Conservation (phyloP, 2,329 filamentous ascomycete species). For the Aspergillus quadricinctus region DNA sequence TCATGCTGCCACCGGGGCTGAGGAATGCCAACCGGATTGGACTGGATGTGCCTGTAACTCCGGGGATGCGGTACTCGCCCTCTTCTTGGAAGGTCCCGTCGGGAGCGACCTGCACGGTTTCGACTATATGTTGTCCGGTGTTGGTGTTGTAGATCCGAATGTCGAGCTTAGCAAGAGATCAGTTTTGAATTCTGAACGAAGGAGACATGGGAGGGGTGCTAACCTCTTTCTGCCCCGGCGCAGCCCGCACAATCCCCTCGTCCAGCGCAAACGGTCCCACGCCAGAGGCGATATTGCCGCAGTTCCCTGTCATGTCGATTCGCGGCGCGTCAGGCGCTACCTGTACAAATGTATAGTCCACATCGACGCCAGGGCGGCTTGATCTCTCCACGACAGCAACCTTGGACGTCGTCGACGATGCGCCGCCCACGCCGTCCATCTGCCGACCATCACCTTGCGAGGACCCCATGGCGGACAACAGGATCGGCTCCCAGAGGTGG, state of each 20-base stretch:
- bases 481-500: slow-evolving; percentile 24
- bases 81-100: slow-evolving; percentile 39
- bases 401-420: slow-evolving; percentile 63
- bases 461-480: slow-evolving; percentile 32
- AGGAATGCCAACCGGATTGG: slow-evolving; percentile 56
- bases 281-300: slow-evolving; percentile 64
- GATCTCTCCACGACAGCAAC: slow-evolving; percentile 59
- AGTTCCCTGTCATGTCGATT: slow-evolving; percentile 64
- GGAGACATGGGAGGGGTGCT: too few relatives aligned
- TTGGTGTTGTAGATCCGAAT: slow-evolving; percentile 65
- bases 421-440: slow-evolving; percentile 64
- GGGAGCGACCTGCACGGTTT: slow-evolving; percentile 49
- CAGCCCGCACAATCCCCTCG: slow-evolving; percentile 42
- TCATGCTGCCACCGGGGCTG: slow-evolving; percentile 58
- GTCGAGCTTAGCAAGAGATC: slow-evolving; percentile 31
- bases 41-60: slow-evolving; percentile 54
- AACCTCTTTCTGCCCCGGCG: slow-evolving; percentile 15
- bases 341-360: slow-evolving; percentile 67
- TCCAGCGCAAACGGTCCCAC: slow-evolving; percentile 62
- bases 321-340: slow-evolving; percentile 56
- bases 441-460: slow-evolving; percentile 45
- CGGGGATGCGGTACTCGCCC: slow-evolving; percentile 57
- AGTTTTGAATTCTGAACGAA: slow-evolving; percentile 5
- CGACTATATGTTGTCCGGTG: slow-evolving; percentile 56
- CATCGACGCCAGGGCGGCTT: slow-evolving; percentile 44